Percentiles rank a stretch among this genome's conserved stretches.
Conservation (phyloP, 495 filamentous ascomycete genomes). For the Hypomontagnella submonticulosa region DNA sequence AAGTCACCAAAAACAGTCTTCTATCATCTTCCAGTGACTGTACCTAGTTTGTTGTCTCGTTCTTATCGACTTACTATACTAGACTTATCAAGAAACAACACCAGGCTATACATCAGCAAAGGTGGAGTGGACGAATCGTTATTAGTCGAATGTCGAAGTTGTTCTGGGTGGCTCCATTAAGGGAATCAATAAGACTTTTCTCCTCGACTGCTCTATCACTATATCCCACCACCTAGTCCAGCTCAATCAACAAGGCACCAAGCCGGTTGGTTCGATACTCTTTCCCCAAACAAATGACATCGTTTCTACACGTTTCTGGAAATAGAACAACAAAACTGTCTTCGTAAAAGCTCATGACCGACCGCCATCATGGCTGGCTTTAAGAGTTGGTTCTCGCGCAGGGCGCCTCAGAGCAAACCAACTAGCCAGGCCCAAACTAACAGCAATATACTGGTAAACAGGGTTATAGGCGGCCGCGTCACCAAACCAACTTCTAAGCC, state of each 20-base stretch:
- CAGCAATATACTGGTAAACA: conserved; percentile 1
- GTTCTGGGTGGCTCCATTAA: conserved; percentile 25
- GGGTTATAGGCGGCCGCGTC: conserved; percentile 23
- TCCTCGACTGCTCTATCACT: conserved; percentile 1
- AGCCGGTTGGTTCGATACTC: not conserved
- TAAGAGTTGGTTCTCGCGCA: conserved; percentile 11
- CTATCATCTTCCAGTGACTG: too few species aligned
- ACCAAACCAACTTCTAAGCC: conserved; percentile 1
- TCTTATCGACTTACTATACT: conserved; percentile 1
- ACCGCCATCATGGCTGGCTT: conserved; percentile 22
- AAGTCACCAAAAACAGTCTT: too few species aligned
- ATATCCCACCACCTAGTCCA: not conserved
- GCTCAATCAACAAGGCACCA: not conserved
- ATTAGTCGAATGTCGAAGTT: conserved; percentile 2
- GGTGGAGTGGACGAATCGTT: conserved; percentile 1
- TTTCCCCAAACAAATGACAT: not conserved
- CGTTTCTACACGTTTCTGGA: not conserved
- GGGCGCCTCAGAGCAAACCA: not conserved
- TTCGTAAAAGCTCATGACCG: not conserved
- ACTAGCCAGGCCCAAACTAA: not conserved
- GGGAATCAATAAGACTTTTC: conserved; percentile 7
- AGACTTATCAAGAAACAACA: conserved; percentile 12
- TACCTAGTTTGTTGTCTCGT: not conserved
- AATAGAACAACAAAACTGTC: not conserved
- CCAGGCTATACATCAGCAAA: conserved; percentile 5